Base-by-base conservation (phyloP, 2,329 filamentous ascomycete species). In the Zasmidium angulare region DNA sequence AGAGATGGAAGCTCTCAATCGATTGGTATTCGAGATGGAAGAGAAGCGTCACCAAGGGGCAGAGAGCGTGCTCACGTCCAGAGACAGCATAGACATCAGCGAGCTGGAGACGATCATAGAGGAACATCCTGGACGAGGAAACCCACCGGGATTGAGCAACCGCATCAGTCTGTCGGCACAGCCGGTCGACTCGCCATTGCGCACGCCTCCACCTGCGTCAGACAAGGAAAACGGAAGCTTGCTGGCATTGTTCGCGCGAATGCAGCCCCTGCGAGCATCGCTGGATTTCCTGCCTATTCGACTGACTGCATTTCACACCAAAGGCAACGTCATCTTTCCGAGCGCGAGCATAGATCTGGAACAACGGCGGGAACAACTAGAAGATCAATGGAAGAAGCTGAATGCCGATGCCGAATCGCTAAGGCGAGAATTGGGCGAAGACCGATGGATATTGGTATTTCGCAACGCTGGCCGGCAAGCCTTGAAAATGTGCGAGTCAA, bases 281-380 rank as follows among this genome's bases (percentile, higher is more conserved):
- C 81, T 99, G 31, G 95, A 98, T 74, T 99, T 99, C 70, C 77
- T 99, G 21, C 95, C 95, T 1, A 98, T 98, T 93, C 84, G 93
- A 55, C 78, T 99, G 17, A 91, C 91, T 0, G 89, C 90, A 48
- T 99, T 98, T 70, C 87, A 93, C 68, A 81, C 84, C 1, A 85
- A 92, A 63, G 95, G 91, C 0, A 86, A 89, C 59, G 78, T 79
- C 2, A 84, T 90, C 7, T 97, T 99, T 68, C 93, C 95, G 0
- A 95, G 90, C 9, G 93, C 93, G 0, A 97, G 93, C 66, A 87
- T 93, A 31, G 95, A 98, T 74, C 79, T 99, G 4, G 89, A 92
- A 60, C 87, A 88, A 73, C 84, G 91, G 58, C 84, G 89, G 59
- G 81, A 83, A 0, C 84, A 85, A 22, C 81, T 99, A 2, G 93